These are phyloP conservation scores for Wolfiporia cocos DNA, from an alignment of 1,284 basidiomycete genomes.

Conservation along the genomic window DNA sequence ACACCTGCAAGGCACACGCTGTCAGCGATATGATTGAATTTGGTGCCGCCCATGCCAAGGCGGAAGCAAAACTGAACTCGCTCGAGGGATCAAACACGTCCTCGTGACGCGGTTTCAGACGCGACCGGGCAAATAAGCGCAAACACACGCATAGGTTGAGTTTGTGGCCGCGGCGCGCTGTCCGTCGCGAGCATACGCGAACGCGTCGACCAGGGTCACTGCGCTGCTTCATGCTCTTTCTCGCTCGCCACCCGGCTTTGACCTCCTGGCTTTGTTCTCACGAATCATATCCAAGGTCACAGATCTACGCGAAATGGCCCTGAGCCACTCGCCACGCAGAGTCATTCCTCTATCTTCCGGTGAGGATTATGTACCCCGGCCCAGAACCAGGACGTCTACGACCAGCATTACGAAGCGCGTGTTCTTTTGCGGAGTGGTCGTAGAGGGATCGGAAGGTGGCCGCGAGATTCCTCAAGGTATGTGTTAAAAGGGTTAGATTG, in stretches of 20 bases:
- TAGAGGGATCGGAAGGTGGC: constrained; percentile 69
- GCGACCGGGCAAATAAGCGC: neutral
- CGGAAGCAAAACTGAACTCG: too few species aligned
- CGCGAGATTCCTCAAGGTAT: constrained; percentile 62
- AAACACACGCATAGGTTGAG: neutral
- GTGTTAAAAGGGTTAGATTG: too few species aligned
- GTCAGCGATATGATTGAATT: too few species aligned
- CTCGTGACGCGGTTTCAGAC: neutral
- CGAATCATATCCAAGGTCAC: constrained; percentile 19
- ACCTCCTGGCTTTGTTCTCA: neutral
- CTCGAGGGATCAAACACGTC: too few species aligned
- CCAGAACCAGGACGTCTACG: constrained; percentile 18
- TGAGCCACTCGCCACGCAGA: constrained; percentile 62
- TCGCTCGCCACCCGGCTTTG: neutral
- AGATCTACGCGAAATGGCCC: constrained; percentile 27
- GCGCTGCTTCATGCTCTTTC: neutral
- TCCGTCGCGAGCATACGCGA: too few species aligned
- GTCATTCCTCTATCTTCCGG: constrained; percentile 61
- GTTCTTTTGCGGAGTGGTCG: constrained; percentile 78
- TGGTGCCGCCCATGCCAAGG: too few species aligned
- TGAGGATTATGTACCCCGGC: constrained; percentile 42
- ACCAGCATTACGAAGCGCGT: constrained; percentile 58
- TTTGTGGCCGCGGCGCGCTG: neutral
- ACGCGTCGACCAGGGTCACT: too few species aligned
- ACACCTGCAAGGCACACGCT: too few species aligned